phyloP scores from a whole-genome alignment of 2,329 filamentous ascomycete genomes.

The Cryphonectria naterciae region DNA sequence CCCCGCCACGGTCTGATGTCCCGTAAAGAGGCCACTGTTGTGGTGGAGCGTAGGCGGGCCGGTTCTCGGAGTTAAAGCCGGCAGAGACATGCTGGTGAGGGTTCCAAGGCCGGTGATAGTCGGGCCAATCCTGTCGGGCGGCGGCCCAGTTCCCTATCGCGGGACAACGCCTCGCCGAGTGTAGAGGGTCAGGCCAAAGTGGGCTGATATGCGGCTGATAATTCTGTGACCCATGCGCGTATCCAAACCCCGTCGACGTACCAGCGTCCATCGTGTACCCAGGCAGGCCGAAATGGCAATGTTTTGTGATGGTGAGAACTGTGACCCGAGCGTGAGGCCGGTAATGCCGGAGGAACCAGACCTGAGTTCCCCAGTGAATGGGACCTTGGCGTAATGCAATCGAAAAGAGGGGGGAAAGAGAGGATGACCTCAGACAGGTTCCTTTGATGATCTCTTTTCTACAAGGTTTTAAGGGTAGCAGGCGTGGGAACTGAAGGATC shows the following conservation, averaged over 20 bases:
- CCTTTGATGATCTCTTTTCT: not conserved
- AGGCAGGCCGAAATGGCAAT: not conserved
- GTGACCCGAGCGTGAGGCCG: not conserved
- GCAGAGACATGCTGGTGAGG: not conserved
- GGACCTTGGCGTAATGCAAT: not conserved
- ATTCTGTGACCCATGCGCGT: not conserved
- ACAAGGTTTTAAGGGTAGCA: not conserved
- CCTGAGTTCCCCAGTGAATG: not conserved
- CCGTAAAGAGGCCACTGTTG: not conserved
- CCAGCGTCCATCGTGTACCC: constrained; percentile 1
- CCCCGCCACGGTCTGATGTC: not conserved
- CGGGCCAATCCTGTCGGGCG: not conserved
- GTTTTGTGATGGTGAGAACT: not conserved
- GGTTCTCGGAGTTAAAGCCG: not conserved
- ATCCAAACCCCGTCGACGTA: constrained; percentile 12
- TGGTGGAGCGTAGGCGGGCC: not conserved
- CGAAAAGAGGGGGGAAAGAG: not conserved
- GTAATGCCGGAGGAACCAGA: not conserved
- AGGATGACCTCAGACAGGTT: not conserved
- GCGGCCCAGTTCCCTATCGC: not conserved
- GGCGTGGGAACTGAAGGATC: not conserved
- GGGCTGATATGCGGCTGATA: not conserved
- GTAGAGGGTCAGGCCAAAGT: not conserved
- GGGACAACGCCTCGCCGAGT: constrained; percentile 1
- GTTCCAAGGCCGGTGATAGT: not conserved